A percentile compares a stretch with the other conserved stretches of the same genome.
Evolutionary conservation across 1,284 basidiomycete genomes (phyloP).

Genomic region (Melampsora americana): DNA sequence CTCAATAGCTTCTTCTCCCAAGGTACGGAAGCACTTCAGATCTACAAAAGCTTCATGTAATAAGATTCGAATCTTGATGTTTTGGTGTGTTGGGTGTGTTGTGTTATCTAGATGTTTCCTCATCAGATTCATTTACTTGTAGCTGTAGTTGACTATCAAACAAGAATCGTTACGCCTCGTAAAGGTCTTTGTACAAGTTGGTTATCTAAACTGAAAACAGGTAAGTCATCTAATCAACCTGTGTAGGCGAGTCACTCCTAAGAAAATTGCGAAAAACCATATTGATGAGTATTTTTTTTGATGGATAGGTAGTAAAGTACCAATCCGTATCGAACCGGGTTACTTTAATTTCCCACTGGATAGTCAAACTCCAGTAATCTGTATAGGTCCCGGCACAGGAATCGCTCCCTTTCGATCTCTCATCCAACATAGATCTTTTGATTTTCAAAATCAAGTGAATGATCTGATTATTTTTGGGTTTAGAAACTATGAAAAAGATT

Average conservation of each 20-base stretch:
- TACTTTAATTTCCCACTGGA: conserved; percentile 65
- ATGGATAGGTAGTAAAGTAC: conserved; percentile 58
- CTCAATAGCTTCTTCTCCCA: conserved; percentile 77
- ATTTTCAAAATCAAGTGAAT: conserved; percentile 55
- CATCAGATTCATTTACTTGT: conserved; percentile 76
- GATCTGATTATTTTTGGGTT: conserved; percentile 87
- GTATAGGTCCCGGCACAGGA: conserved; percentile 90
- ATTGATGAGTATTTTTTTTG: too few species aligned
- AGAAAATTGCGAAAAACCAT: too few species aligned
- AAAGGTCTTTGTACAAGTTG: conserved; percentile 80
- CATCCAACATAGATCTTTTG: conserved; percentile 66
- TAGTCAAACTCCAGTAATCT: conserved; percentile 66
- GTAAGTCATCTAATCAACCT: too few species aligned
- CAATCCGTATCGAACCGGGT: conserved; percentile 68
- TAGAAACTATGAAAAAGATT: conserved; percentile 70
- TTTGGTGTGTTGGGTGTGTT: conserved; percentile 8
- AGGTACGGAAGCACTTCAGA: conserved; percentile 50
- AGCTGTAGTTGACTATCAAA: conserved; percentile 85
- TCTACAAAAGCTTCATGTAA: too few species aligned
- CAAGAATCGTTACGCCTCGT: conserved; percentile 74
- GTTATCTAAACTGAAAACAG: conserved; percentile 62
- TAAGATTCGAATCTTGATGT: too few species aligned
- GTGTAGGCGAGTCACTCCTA: too few species aligned
- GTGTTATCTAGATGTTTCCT: conserved; percentile 63
- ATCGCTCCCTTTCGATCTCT: conserved; percentile 86